These are phyloP conservation scores for Aureobasidium namibiae DNA, from an alignment of 2,329 filamentous ascomycete species.

Conservation along the genomic window DNA sequence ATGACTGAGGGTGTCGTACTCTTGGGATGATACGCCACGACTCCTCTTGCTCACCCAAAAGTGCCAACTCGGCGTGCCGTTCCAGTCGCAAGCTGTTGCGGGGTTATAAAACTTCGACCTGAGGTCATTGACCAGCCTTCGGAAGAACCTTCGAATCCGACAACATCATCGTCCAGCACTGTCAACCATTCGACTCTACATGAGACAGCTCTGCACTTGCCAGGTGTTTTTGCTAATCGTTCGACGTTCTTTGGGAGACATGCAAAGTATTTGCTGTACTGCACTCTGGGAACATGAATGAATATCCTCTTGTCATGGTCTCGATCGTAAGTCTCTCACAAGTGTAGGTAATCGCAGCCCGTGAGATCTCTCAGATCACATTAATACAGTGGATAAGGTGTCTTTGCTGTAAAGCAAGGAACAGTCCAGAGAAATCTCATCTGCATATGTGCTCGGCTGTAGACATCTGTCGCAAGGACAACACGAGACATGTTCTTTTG, in stretches of 20 bases:
- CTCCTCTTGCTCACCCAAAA: no score
- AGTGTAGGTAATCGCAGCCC: no score
- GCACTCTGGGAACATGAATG: no score
- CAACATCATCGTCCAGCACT: background rate
- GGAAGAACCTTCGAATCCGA: no score
- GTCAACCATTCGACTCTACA: background rate
- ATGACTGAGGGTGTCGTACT: background rate
- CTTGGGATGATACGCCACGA: background rate
- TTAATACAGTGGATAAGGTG: background rate
- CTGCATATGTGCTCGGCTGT: background rate
- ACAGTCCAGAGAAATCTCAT: no score
- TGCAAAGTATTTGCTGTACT: background rate
- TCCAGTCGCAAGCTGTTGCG: background rate
- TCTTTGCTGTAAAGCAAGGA: background rate
- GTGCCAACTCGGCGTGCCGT: no score
- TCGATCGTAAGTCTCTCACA: background rate
- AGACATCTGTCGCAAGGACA: background rate
- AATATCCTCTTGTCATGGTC: background rate
- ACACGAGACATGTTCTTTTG: background rate
- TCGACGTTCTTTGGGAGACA: background rate
- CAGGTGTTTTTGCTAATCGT: background rate
- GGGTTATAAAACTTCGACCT: background rate
- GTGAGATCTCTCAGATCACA: background rate
- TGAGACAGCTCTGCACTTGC: no score
- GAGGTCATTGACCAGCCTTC: no score